Percentiles rank a stretch among this genome's conserved stretches.
These are phyloP conservation scores for Pleurotus cornucopiae DNA, from an alignment of 768 basidiomycete species.

Conservation along the genomic window DNA sequence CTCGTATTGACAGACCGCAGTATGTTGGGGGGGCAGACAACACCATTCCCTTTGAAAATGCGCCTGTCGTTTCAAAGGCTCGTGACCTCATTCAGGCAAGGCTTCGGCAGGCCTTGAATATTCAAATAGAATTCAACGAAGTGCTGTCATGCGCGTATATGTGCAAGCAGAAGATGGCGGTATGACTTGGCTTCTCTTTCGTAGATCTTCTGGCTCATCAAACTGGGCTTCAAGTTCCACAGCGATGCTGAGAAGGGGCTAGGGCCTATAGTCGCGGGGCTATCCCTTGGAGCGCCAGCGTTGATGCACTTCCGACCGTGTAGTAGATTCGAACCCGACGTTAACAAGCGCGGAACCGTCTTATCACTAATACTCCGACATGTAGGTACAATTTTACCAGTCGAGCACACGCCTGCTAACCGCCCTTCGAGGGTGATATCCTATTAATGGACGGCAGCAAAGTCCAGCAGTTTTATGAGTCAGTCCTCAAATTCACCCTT, in stretches of 20 bases:
- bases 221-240: constrained; percentile 53
- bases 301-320: constrained; percentile 73
- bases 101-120: constrained; percentile 39
- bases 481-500: constrained; percentile 17
- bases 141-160: constrained; percentile 81
- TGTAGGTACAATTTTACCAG: constrained; percentile 30
- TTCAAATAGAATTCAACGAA: constrained; percentile 59
- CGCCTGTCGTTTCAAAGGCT: constrained; percentile 61
- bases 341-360: constrained; percentile 29
- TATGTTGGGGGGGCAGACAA: constrained; percentile 76
- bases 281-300: constrained; percentile 75
- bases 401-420: neutral
- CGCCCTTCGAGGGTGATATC: constrained; percentile 57
- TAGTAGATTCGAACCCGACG: constrained; percentile 27
- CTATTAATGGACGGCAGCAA: constrained; percentile 72
- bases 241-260: constrained; percentile 74
- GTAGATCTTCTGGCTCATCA: constrained; percentile 5
- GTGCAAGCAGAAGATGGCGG: constrained; percentile 82
- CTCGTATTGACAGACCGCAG: constrained; percentile 26
- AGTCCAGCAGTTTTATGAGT: constrained; percentile 73
- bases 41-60: constrained; percentile 60
- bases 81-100: constrained; percentile 56
- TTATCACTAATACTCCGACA: constrained; percentile 63
- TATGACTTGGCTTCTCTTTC: constrained; percentile 26
- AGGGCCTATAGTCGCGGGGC: constrained; percentile 67